Conservation (phyloP, 805 yeast genomes). For the Trichomonascus vanleenenianus region DNA sequence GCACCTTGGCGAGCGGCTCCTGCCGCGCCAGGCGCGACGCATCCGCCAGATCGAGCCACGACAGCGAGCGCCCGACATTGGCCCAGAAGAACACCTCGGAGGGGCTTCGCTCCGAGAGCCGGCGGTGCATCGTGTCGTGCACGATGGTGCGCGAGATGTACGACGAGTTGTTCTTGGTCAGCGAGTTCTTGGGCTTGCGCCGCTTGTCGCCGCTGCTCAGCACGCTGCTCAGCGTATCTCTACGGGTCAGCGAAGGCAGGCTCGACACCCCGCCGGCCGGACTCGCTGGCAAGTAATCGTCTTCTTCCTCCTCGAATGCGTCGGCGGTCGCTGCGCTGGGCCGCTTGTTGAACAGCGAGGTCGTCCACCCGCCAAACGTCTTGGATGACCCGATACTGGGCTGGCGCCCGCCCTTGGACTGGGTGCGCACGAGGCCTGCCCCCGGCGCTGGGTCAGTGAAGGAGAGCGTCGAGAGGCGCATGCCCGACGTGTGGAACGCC, state of each 20-base stretch:
- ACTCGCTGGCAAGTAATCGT: no score
- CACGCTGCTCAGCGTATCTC: neutral
- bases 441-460: neutral
- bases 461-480: constrained; percentile 2
- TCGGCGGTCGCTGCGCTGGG: no score
- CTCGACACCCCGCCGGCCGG: constrained; percentile 1
- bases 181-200: constrained; percentile 28
- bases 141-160: constrained; percentile 31
- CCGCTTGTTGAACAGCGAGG: constrained; percentile 11
- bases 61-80: constrained; percentile 29
- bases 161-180: constrained; percentile 32
- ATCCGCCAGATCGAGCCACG: constrained; percentile 26
- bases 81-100: constrained; percentile 26
- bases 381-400: constrained; percentile 6
- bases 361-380: constrained; percentile 14
- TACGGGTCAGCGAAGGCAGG: neutral
- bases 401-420: neutral
- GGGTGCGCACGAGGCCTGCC: neutral
- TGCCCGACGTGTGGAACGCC: constrained; percentile 19
- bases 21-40: constrained; percentile 16
- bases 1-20: constrained; percentile 32
- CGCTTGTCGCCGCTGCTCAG: constrained; percentile 8
- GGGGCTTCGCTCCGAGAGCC: constrained; percentile 24
- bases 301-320: no score
- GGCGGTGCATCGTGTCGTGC: constrained; percentile 27